Evolutionary conservation across 768 basidiomycete species (phyloP), one percentile per base, ranked within the genome.

Genomic region (Pulveroboletus sp.): DNA sequence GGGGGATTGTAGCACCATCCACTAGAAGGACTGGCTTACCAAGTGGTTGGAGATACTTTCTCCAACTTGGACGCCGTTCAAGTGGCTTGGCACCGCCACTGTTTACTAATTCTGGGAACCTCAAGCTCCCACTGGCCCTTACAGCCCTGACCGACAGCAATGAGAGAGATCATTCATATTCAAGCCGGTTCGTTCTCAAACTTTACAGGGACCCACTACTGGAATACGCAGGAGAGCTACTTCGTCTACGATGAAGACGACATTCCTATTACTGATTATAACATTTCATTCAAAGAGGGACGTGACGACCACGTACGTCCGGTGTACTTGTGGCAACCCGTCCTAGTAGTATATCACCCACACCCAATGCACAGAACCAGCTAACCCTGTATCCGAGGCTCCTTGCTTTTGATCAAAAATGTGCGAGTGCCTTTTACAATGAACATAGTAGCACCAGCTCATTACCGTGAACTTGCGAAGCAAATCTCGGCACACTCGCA

Each of bases 161-260:
- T 89, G 87, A 81, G 77, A 60, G 88, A 91, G 62, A 87, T 89
- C 53, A 66, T 91, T 50, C 83, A 91, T 64, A 71, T 91, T 44
- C 88, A 90, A 66, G 85, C 85, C 0, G 87, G 87, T 48, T 64
- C 72, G 31, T 59, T 78, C 39, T 75, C 87, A 17, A 89, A 90
- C 60, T 81, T 82, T 60, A 67, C 77, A 17, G 86, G 86, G 40
- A 80, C 86, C 0, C 88, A 90, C 59, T 89, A 87, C 57, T 91
- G 86, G 86, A 89, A 89, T 59, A 77, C 85, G 1, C 87, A 89
- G 65, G 83, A 88, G 64, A 75, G 67, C 54, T 89, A 89, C 63
- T 76, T 84, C 56, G 71, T 73, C 0, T 77, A 77, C 52, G 70
- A 72, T 18, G 75, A 75, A 41, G 67, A 64, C 35, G 70, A 74